A percentile compares a stretch with the other conserved stretches of the same genome.
Evolutionary conservation across 345 rosid genomes (phyloP).

Genomic region (Syzygium aromaticum): DNA sequence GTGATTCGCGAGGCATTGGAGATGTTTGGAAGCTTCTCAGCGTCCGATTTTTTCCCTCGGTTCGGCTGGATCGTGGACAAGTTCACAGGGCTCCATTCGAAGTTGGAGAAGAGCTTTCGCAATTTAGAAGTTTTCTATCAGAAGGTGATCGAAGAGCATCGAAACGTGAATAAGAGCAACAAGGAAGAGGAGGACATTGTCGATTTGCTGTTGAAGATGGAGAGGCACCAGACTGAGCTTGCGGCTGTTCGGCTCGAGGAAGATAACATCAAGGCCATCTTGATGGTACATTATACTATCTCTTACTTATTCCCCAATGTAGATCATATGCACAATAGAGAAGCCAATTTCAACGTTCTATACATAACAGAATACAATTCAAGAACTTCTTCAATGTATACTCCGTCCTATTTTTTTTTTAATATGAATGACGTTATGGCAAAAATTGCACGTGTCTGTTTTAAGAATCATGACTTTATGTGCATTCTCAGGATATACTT

Average conservation of each 20-base stretch:
- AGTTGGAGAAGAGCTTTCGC: constrained; percentile 4
- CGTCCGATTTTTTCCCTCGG: constrained; percentile 9
- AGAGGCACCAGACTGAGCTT: background rate
- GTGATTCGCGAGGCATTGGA: constrained; percentile 1
- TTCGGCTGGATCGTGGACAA: constrained; percentile 16
- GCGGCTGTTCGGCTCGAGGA: background rate
- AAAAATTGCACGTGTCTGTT: too few relatives aligned
- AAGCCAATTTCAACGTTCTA: background rate
- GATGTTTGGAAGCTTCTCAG: constrained; percentile 2
- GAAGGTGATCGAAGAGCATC: constrained; percentile 3
- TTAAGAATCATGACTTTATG: too few relatives aligned
- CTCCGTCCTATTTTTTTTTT: background rate
- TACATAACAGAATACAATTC: background rate
- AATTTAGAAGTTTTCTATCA: background rate
- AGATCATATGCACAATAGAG: background rate
- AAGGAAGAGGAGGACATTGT: constrained; percentile 6
- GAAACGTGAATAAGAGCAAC: background rate
- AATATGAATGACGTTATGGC: too few relatives aligned
- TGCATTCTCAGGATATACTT: too few relatives aligned
- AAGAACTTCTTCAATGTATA: background rate
- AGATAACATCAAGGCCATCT: constrained; percentile 7
- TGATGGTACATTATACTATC: background rate
- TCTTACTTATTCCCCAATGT: background rate
- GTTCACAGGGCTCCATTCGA: constrained; percentile 2
- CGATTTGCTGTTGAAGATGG: constrained; percentile 9